phyloP scores from a whole-genome alignment of 140 eudicot genomes.

The Bidens hawaiensis region DNA sequence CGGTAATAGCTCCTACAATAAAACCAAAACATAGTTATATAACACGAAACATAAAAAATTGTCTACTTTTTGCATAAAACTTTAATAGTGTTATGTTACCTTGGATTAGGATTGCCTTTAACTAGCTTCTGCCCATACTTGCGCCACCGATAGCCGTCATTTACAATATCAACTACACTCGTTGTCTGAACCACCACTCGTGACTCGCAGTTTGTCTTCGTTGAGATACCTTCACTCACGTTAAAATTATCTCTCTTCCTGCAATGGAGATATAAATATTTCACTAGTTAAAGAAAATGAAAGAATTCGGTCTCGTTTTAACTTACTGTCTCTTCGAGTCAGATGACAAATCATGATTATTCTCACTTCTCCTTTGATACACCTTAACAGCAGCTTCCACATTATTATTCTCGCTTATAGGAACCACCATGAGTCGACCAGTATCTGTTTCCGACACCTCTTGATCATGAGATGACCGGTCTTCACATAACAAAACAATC shows the following conservation, averaged over 20 bases:
- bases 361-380: slow-evolving; percentile 32
- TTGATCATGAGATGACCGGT: slow-evolving; percentile 30
- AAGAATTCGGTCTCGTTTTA: background rate
- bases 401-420: slow-evolving; percentile 20
- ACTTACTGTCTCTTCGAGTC: slow-evolving; percentile 76
- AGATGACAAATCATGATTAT: slow-evolving; percentile 31
- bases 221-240: slow-evolving; percentile 35
- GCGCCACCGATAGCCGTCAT: slow-evolving; percentile 96
- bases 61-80: background rate
- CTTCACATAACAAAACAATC: slow-evolving; percentile 35
- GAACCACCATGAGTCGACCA: slow-evolving; percentile 22
- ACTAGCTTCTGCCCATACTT: slow-evolving; percentile 93
- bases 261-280: slow-evolving; percentile 7
- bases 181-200: slow-evolving; percentile 74
- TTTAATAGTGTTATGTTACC: slow-evolving; percentile 46
- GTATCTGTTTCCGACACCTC: slow-evolving; percentile 43
- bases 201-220: slow-evolving; percentile 46
- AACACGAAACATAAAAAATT: background rate
- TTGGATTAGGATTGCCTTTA: slow-evolving; percentile 83
- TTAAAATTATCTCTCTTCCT: slow-evolving; percentile 54
- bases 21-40: background rate
- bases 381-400: slow-evolving; percentile 28
- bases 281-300: background rate
- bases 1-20: slow-evolving; percentile 76
- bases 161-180: slow-evolving; percentile 80